These are phyloP conservation scores for Xylaria digitata DNA, from an alignment of 2,329 filamentous ascomycete species.

Conservation along the genomic window DNA sequence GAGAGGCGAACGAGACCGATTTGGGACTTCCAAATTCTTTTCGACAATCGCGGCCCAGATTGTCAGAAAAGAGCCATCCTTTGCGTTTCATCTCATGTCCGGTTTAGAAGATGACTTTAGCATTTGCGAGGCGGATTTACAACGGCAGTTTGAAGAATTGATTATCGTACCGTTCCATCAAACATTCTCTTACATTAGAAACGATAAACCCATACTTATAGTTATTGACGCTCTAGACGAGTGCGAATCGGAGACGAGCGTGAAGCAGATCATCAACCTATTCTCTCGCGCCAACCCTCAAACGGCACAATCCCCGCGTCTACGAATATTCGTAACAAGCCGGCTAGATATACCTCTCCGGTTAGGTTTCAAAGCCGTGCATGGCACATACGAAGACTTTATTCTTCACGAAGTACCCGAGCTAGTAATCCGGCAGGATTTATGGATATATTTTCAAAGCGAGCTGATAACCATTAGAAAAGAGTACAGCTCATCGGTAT, in stretches of 20 bases:
- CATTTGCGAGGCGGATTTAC: neutral
- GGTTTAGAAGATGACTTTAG: slow-evolving; percentile 6
- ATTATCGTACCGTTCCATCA: slow-evolving; percentile 9
- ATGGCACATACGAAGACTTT: slow-evolving; percentile 48
- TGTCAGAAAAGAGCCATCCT: neutral
- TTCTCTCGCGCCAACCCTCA: neutral
- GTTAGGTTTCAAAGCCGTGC: slow-evolving; percentile 50
- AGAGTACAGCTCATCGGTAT: slow-evolving; percentile 36
- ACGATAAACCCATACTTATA: neutral
- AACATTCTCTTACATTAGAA: neutral
- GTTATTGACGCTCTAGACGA: slow-evolving; percentile 29
- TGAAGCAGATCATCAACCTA: neutral
- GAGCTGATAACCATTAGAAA: slow-evolving; percentile 48
- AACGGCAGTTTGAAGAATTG: slow-evolving; percentile 22
- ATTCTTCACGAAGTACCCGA: slow-evolving; percentile 53
- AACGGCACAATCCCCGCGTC: neutral
- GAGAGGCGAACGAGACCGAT: slow-evolving; percentile 31
- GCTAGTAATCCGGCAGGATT: slow-evolving; percentile 52
- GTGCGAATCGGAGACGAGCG: slow-evolving; percentile 1
- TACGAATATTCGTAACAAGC: slow-evolving; percentile 55
- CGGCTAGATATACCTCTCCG: slow-evolving; percentile 55
- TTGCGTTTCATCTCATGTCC: neutral
- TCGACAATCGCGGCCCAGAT: slow-evolving; percentile 26
- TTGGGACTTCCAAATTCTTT: slow-evolving; percentile 1
- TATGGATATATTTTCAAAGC: slow-evolving; percentile 50